Evolutionary conservation across 345 rosid genomes (phyloP).

Genomic region (Rhodamnia argentea): DNA sequence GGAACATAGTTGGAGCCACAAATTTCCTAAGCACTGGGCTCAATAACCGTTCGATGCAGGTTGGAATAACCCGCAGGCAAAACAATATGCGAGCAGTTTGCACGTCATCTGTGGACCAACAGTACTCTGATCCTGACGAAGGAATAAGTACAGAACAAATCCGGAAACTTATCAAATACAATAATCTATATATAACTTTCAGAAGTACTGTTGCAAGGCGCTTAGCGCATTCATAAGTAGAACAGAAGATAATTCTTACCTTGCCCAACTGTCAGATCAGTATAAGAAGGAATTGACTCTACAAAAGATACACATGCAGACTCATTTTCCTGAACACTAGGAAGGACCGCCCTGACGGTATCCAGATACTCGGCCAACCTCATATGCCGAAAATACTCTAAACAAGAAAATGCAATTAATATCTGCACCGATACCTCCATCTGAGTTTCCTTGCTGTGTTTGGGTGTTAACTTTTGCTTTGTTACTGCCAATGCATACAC

Average conservation of each 20-base stretch:
- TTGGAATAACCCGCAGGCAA: slow-evolving; percentile 81
- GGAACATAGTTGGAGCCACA: slow-evolving; percentile 76
- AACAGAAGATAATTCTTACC: slow-evolving; percentile 23
- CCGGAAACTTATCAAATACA: background rate
- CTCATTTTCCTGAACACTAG: slow-evolving; percentile 68
- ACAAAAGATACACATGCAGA: slow-evolving; percentile 54
- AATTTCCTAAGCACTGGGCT: slow-evolving; percentile 47
- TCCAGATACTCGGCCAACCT: slow-evolving; percentile 91
- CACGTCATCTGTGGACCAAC: slow-evolving; percentile 83
- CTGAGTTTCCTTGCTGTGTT: slow-evolving; percentile 38
- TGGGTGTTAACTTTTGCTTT: slow-evolving; percentile 47
- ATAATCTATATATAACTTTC: background rate
- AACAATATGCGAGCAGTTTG: slow-evolving; percentile 89
- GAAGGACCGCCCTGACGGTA: slow-evolving; percentile 60
- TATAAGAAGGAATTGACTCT: slow-evolving; percentile 71
- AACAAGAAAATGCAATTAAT: slow-evolving; percentile 66
- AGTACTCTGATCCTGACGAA: slow-evolving; percentile 33
- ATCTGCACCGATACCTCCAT: slow-evolving; percentile 60
- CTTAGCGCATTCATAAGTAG: background rate
- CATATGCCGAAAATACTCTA: slow-evolving; percentile 77
- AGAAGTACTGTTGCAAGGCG: background rate
- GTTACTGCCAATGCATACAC: slow-evolving; percentile 69
- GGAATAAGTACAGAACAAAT: slow-evolving; percentile 11
- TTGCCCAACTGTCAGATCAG: slow-evolving; percentile 50
- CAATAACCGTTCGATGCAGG: slow-evolving; percentile 64